A percentile compares a stretch with the other conserved stretches of the same genome.
Conservation (phyloP, 495 filamentous ascomycete genomes). For the Mycothermus thermophilus region DNA sequence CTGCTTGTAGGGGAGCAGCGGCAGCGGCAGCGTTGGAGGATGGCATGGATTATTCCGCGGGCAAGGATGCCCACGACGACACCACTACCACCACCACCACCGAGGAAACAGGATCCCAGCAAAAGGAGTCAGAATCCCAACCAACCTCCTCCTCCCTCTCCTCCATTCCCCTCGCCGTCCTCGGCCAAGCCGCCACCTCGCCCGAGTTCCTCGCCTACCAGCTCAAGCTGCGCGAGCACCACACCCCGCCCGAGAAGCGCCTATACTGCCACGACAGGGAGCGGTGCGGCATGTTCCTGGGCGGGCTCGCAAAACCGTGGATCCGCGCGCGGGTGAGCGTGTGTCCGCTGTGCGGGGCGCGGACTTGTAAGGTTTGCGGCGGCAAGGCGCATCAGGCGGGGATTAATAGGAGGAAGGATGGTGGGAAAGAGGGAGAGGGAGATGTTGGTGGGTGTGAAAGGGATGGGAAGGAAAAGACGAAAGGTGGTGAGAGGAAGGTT, state of each 20-base stretch:
- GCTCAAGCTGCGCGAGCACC: slow-evolving; percentile 2
- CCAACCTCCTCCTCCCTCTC: too few species aligned
- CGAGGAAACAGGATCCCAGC: background rate
- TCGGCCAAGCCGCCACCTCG: slow-evolving; percentile 2
- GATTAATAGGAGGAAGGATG: background rate
- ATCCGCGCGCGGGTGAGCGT: background rate
- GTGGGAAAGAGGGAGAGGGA: background rate
- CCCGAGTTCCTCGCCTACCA: slow-evolving; percentile 9
- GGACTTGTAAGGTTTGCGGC: background rate
- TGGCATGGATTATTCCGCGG: too few species aligned
- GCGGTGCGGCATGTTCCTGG: slow-evolving; percentile 7
- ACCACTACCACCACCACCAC: background rate
- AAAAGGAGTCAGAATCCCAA: background rate
- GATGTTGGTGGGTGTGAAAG: too few species aligned
- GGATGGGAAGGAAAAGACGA: too few species aligned
- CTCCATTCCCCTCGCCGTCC: slow-evolving; percentile 4
- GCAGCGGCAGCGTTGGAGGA: background rate
- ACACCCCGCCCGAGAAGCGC: background rate
- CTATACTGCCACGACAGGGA: slow-evolving; percentile 7
- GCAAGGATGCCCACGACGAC: too few species aligned
- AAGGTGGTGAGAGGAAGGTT: too few species aligned
- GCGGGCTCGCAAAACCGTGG: too few species aligned
- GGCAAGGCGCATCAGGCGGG: background rate
- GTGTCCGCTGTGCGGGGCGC: background rate
- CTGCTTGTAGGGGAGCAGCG: background rate